Percentiles rank a stretch among this genome's conserved stretches.
Evolutionary conservation across 805 yeast species (phyloP).

Genomic region (Candida germanica): DNA sequence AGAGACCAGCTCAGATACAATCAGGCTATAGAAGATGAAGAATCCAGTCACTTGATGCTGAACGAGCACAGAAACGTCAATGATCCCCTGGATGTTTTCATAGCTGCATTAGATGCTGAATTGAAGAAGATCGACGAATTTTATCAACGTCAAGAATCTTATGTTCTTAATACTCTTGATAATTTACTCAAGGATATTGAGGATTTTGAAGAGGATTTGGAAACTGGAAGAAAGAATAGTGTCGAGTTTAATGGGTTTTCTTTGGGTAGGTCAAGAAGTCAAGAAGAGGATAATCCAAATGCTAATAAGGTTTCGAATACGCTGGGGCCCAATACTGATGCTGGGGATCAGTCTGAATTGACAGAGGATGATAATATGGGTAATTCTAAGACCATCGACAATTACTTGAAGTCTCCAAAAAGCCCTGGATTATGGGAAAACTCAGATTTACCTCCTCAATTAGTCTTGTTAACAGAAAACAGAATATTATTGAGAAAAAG

Average conservation of each 20-base stretch:
- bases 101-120: slow-evolving; percentile 74
- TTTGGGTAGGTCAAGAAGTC: slow-evolving; percentile 5
- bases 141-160: slow-evolving; percentile 64
- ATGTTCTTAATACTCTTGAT: slow-evolving; percentile 50
- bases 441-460: slow-evolving; percentile 28
- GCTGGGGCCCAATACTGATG: slow-evolving; percentile 20
- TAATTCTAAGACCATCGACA: slow-evolving; percentile 24
- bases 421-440: slow-evolving; percentile 30
- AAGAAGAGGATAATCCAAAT: slow-evolving; percentile 1
- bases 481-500: slow-evolving; percentile 47
- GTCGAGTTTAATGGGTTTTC: slow-evolving; percentile 5
- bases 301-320: slow-evolving; percentile 2
- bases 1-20: slow-evolving; percentile 45
- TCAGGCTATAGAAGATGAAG: slow-evolving; percentile 29
- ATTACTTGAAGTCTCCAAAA: slow-evolving; percentile 36
- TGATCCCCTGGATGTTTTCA: slow-evolving; percentile 59
- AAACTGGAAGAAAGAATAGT: slow-evolving; percentile 9
- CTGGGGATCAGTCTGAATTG: slow-evolving; percentile 33
- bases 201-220: slow-evolving; percentile 48
- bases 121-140: slow-evolving; percentile 72
- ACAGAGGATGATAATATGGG: slow-evolving; percentile 31
- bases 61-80: slow-evolving; percentile 27
- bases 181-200: slow-evolving; percentile 59
- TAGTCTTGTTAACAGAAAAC: slow-evolving; percentile 45
- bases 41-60: slow-evolving; percentile 27